These are phyloP conservation scores for Bombardia bombarda DNA, from an alignment of 495 filamentous ascomycete species.

Conservation along the genomic window DNA sequence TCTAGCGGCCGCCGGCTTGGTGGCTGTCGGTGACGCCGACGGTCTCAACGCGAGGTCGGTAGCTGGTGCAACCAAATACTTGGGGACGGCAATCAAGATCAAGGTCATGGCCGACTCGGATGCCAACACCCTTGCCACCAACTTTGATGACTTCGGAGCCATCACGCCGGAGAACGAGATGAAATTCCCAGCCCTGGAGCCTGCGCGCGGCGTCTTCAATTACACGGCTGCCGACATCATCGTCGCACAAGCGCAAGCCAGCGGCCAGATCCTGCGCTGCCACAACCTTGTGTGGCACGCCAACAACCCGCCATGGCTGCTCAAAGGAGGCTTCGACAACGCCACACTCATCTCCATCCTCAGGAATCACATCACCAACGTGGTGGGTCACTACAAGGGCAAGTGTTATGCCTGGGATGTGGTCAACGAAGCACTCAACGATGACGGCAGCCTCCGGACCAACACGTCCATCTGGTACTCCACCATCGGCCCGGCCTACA, in stretches of 20 bases:
- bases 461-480: slow-evolving; percentile 39
- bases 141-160: neutral
- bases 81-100: neutral
- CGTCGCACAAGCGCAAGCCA: neutral
- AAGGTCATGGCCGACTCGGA: neutral
- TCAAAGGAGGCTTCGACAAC: slow-evolving; percentile 22
- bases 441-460: slow-evolving; percentile 41
- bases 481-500: slow-evolving; percentile 39
- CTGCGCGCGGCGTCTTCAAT: neutral
- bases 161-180: neutral
- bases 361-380: slow-evolving; percentile 43
- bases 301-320: slow-evolving; percentile 50
- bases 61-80: neutral
- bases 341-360: slow-evolving; percentile 39
- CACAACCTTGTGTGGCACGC: slow-evolving; percentile 51
- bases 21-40: neutral
- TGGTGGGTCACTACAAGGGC: slow-evolving; percentile 45
- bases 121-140: neutral
- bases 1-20: neutral
- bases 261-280: slow-evolving; percentile 39
- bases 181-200: neutral
- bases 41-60: neutral
- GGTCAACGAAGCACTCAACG: slow-evolving; percentile 52
- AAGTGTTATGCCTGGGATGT: slow-evolving; percentile 56
- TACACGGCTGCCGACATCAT: neutral